Conservation (phyloP, 2,329 filamentous ascomycete genomes). For the Sporothrix humicola region DNA sequence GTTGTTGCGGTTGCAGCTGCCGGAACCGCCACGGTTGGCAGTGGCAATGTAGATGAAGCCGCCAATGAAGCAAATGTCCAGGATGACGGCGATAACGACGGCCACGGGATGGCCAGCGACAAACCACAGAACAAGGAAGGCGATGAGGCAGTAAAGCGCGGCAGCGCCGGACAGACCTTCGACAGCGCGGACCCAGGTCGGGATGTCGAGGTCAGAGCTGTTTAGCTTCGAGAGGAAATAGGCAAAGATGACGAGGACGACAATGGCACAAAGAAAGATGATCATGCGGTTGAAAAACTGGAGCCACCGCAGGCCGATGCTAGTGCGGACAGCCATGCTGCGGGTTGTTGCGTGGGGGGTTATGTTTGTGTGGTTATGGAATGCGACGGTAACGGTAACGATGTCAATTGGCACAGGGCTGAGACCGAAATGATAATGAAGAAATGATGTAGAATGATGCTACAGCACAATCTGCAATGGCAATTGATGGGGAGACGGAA, state of each 20-base stretch:
- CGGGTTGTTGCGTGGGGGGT: neutral
- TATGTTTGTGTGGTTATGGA: neutral
- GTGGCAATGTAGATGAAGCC: slow-evolving; percentile 82
- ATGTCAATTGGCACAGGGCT: neutral
- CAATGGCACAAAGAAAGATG: slow-evolving; percentile 72
- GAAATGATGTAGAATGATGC: slow-evolving; percentile 2
- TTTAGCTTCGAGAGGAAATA: slow-evolving; percentile 81
- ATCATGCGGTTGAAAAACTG: slow-evolving; percentile 76
- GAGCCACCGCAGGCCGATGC: slow-evolving; percentile 68
- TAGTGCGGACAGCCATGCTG: slow-evolving; percentile 63
- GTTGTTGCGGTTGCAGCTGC: slow-evolving; percentile 62
- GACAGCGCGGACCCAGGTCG: slow-evolving; percentile 71
- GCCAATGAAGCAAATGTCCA: slow-evolving; percentile 78
- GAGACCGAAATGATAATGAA: slow-evolving; percentile 4
- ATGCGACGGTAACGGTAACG: slow-evolving; percentile 4
- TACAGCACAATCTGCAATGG: neutral
- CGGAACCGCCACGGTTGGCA: slow-evolving; percentile 71
- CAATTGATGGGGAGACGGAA: neutral
- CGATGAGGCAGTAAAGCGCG: slow-evolving; percentile 74
- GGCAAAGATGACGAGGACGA: slow-evolving; percentile 79
- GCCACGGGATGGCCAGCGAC: slow-evolving; percentile 76
- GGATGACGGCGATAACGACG: slow-evolving; percentile 72
- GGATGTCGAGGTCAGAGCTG: slow-evolving; percentile 67
- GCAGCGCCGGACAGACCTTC: slow-evolving; percentile 78
- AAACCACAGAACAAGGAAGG: slow-evolving; percentile 77